Evolutionary conservation across 257 asterid genomes (phyloP), one percentile per base, ranked within the genome.

Genomic region (Eustoma russellianum): DNA sequence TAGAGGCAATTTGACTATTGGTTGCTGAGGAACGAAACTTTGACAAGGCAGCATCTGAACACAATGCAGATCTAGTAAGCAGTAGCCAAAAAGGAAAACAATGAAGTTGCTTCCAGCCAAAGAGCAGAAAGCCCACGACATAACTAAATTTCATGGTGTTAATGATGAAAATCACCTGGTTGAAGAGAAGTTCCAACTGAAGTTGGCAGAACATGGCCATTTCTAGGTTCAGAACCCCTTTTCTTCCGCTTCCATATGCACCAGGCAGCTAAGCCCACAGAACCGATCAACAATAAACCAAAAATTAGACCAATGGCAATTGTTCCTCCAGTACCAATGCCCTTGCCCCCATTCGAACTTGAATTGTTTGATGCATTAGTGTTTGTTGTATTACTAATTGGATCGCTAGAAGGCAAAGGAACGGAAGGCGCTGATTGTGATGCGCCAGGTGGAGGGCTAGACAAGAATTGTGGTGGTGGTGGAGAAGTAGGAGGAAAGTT

Each of bases 221-320:
- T 78, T 56, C 58, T 81, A 49, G 51, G 67, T 45, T 70, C 75
- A 46, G 74, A 47, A 51, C 66, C 75, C 82, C 67, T 82, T 75
- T 78, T 85, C 83, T 85, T 88, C 58, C 81, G 69, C 73, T 74
- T 83, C 79, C 77, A 63, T 40, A 75, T 11, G 58, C 83, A 79
- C 70, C 76, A 88, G 47, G 66, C 80, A 17, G 53, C 67, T 34
- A 55, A 30, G 59, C 85, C 95, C 55, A 88, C 52, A 33, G 81
- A 6, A 53, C 80, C 74, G 16, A 91, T 80, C 70, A 84, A 52
- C 18, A 91, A 35, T 62, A 81, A 17, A 61, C 76, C 61, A 53
- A 69, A 10, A 16, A 46, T 66, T 43, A 71, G 19, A 43, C 58
- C 86, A 66, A 83, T 73, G 35, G 78, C 88, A 15, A 72, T 60